Evolutionary conservation across 2,329 filamentous ascomycete species (phyloP), one percentile per base, ranked within the genome.

Genomic region (Didymella pomorum): DNA sequence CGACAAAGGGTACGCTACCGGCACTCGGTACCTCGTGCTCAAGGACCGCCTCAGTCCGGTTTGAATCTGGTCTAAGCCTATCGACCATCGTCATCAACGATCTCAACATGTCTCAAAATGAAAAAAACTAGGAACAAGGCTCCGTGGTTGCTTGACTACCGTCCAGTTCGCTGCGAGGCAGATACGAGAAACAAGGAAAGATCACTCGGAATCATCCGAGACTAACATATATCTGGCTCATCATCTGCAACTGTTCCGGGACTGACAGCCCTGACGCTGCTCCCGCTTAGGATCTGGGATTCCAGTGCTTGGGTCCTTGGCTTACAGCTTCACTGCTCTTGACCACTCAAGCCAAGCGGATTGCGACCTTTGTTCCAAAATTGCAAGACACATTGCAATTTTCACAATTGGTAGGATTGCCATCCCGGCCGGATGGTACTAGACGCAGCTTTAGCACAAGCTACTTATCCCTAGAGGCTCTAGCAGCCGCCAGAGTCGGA

Each of bases 121-220:
- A 3, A 49, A 41, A 18, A 45, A 42, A 42, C 20, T 20, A 42
- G 39, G 21, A 25, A 23, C 41, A 37, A 23, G 20, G 2, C n/a
- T 42, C 39, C 50, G n/a, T n/a, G n/a, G n/a, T n/a, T n/a, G n/a
- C n/a, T n/a, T n/a, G n/a, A n/a, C n/a, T n/a, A n/a, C n/a, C n/a
- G n/a, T n/a, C n/a, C n/a, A 29, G 18, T 29, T 53, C 23, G 16
- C 9, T 14, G 11, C 23, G 10, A 53, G 18, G 14, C 29, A n/a
- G 37, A 46, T 49, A 50, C 56, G 50, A 51, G 35, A 29, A 26
- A 21, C 42, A 59, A 48, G 42, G 35, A 28, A n/a, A 11, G 4
- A 25, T 28, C 11, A 37, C 44, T 59, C 56, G 56, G 51, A 51
- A 52, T 47, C 51, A 52, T 26, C 56, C 56, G 51, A 31, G 26